Conservation (phyloP, 140 eudicot genomes). For the Stevia rebaudiana region DNA sequence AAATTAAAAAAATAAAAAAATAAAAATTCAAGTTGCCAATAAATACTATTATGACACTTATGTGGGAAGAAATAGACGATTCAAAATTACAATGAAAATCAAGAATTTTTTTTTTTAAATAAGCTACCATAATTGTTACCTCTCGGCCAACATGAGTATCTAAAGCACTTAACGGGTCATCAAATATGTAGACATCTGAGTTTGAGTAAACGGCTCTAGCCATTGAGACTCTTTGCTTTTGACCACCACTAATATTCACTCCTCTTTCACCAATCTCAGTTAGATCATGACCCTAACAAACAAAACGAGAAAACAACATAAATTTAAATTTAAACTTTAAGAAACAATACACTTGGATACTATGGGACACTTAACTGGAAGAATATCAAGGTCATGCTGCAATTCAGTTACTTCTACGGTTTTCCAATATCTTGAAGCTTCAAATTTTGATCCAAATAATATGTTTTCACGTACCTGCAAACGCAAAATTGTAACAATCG, state of each 20-base stretch:
- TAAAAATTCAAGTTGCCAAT: background rate
- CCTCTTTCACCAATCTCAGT: constrained; percentile 99
- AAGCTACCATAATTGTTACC: constrained; percentile 39
- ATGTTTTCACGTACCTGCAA: constrained; percentile 86
- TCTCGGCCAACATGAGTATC: constrained; percentile 94
- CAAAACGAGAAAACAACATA: constrained; percentile 8
- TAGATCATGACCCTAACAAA: constrained; percentile 77
- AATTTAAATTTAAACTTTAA: constrained; percentile 7
- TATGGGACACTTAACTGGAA: constrained; percentile 55
- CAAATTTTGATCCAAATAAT: constrained; percentile 69
- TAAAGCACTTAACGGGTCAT: constrained; percentile 94
- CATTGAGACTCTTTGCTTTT: constrained; percentile 96
- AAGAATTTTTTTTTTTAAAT: no score
- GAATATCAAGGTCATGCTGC: constrained; percentile 74
- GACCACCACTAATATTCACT: constrained; percentile 97
- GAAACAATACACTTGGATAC: background rate
- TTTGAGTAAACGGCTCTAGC: constrained; percentile 96
- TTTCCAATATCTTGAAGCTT: constrained; percentile 54
- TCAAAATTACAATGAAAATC: background rate
- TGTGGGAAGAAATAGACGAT: background rate
- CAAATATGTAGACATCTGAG: constrained; percentile 89
- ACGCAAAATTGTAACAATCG: background rate
- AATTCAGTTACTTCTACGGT: constrained; percentile 67
- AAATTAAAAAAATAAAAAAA: no score
- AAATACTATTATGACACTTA: background rate